phyloP scores from a whole-genome alignment of 2,329 filamentous ascomycete species.

The Allantophomopsis cytisporea region DNA sequence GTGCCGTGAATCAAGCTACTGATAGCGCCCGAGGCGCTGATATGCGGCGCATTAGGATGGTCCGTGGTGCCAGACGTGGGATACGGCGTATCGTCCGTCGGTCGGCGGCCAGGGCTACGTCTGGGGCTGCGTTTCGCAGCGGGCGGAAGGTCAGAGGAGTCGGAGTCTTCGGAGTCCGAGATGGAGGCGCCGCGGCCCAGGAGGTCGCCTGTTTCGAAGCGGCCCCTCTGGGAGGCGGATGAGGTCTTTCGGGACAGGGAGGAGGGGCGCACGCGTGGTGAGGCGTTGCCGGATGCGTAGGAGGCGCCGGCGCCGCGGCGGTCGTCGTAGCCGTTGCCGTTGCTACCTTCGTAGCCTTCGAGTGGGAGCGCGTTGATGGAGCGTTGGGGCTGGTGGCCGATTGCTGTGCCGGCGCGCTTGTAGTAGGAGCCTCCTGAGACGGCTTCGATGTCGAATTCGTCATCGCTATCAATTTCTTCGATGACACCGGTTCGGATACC shows the following conservation, averaged over 20 bases:
- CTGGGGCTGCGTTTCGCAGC: conserved; percentile 27
- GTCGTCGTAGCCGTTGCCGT: conserved; percentile 29
- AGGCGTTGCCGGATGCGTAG: conserved; percentile 22
- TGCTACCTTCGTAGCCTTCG: conserved; percentile 43
- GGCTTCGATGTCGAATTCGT: conserved; percentile 84
- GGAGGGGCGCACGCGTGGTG: conserved; percentile 18
- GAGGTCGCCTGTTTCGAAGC: conserved; percentile 37
- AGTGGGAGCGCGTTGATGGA: conserved; percentile 37
- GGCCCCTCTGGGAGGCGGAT: conserved; percentile 15
- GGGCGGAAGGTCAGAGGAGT: conserved; percentile 52
- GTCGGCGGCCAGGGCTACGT: conserved; percentile 5
- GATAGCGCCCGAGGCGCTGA: conserved; percentile 61
- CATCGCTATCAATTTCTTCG: conserved; percentile 93
- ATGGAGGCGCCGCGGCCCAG: conserved; percentile 26
- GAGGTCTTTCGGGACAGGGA: conserved; percentile 41
- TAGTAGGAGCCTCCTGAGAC: conserved; percentile 37
- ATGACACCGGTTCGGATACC: conserved; percentile 94
- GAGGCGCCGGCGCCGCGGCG: conserved; percentile 11
- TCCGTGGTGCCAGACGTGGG: conserved; percentile 16
- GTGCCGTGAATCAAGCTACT: conserved; percentile 65
- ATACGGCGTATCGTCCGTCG: conserved; percentile 9
- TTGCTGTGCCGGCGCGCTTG: conserved; percentile 59
- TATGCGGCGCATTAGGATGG: conserved; percentile 21
- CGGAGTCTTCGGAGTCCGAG: conserved; percentile 48
- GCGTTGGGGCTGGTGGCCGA: conserved; percentile 59